Percentiles rank a stretch among this genome's conserved stretches.
phyloP scores from a whole-genome alignment of 345 rosid genomes.

The Pistacia integerrima region DNA sequence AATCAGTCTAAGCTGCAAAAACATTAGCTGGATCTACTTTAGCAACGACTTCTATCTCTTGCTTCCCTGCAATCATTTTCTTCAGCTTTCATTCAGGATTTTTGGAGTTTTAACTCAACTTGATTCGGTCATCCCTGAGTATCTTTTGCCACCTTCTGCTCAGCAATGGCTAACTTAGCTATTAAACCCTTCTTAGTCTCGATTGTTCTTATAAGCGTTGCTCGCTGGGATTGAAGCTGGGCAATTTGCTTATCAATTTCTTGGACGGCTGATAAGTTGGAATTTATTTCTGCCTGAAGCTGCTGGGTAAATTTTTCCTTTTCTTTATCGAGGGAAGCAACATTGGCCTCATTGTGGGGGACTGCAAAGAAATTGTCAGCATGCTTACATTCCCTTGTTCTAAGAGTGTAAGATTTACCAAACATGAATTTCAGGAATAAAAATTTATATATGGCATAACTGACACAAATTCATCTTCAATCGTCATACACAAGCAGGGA shows the following conservation, averaged over 20 bases:
- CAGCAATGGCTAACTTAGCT: slow-evolving; percentile 43
- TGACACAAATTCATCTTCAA: no score
- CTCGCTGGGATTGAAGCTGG: slow-evolving; percentile 45
- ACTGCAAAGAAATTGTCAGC: slow-evolving; percentile 44
- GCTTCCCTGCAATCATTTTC: slow-evolving; percentile 18
- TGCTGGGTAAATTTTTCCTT: slow-evolving; percentile 48
- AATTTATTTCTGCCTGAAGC: slow-evolving; percentile 54
- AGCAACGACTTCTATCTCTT: no score
- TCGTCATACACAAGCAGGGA: no score
- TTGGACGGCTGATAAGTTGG: slow-evolving; percentile 37
- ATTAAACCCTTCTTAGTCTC: slow-evolving; percentile 43
- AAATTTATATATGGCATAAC: no score
- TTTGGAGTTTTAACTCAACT: slow-evolving; percentile 57
- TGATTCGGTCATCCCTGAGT: slow-evolving; percentile 55
- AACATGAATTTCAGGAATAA: no score
- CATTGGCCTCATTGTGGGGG: slow-evolving; percentile 60
- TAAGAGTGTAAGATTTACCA: slow-evolving; percentile 3
- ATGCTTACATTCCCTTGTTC: slow-evolving; percentile 40
- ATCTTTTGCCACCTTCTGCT: slow-evolving; percentile 48
- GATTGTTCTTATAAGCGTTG: slow-evolving; percentile 36
- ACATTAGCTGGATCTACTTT: no score
- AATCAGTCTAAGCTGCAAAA: no score
- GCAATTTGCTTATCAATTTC: slow-evolving; percentile 62
- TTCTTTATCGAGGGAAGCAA: slow-evolving; percentile 50
- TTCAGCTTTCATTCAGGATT: slow-evolving; percentile 45